Conservation (phyloP, 164 flowering plant genomes). For the Umbilicus rupestris region DNA sequence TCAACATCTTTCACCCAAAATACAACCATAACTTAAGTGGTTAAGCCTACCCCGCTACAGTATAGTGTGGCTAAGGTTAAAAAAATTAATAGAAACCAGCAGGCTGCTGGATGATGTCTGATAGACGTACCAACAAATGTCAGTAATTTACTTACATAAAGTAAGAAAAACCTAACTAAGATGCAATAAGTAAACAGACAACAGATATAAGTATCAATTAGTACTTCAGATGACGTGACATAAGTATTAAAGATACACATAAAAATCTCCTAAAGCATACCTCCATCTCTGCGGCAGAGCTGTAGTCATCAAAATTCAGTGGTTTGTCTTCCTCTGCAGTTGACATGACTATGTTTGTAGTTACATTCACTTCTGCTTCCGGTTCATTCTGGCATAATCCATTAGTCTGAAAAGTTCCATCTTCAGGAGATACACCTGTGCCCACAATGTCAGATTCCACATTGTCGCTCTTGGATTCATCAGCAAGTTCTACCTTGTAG, state of each 20-base stretch:
- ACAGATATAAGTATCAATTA: background rate
- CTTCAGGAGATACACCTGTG: background rate
- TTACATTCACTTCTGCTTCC: slow-evolving; percentile 14
- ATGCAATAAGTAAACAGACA: background rate
- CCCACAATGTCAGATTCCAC: background rate
- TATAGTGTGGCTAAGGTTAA: background rate
- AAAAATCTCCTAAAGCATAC: slow-evolving; percentile 23
- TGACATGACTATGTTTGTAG: background rate
- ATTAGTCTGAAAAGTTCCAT: background rate
- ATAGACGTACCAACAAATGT: background rate
- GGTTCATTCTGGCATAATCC: slow-evolving; percentile 13
- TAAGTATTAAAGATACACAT: no score
- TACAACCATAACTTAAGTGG: background rate
- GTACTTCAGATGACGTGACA: background rate
- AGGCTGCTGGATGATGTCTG: background rate
- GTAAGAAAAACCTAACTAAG: background rate
- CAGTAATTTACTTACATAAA: background rate
- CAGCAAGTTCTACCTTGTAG: slow-evolving; percentile 11
- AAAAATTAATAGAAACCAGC: no score
- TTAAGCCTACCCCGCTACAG: background rate
- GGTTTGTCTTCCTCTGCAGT: slow-evolving; percentile 28
- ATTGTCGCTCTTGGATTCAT: slow-evolving; percentile 10
- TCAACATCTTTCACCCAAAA: background rate
- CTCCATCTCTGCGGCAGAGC: slow-evolving; percentile 68
- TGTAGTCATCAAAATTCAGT: slow-evolving; percentile 43